Base-by-base conservation (phyloP, 1,284 basidiomycete genomes). In the Abortiporus biennis region DNA sequence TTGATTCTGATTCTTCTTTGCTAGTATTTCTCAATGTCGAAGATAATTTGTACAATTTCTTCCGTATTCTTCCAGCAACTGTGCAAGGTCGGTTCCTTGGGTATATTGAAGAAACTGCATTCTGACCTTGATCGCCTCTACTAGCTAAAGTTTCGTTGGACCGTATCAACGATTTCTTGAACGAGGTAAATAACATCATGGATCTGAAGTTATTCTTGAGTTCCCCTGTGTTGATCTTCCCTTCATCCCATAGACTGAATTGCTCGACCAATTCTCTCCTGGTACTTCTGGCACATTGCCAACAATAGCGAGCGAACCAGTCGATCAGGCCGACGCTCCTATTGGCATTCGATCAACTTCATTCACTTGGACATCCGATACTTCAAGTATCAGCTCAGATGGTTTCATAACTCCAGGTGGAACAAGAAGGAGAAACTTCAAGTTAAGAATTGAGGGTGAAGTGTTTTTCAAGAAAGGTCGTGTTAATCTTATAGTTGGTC, bases 401-500 rank as follows among this genome's bases (percentile, higher is more conserved):
- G 56, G 52, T 4, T 39, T 52, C 3, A 21, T 52, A 19, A 64
- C 61, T 1, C 62, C 61, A 0, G 52, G 52, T 13, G 33, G 32
- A 1, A 42, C 39, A 1, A 54, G 48, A 1, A 49, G 50, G 5
- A 56, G 66, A 15, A 66, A 65, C 41, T 81, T 80, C 61, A 60
- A 56, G 5, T 65, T 83, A 8, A 55, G 55, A 0, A 62, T 81
- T 16, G 68, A 74, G 1, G 66, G 61, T 15, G 76, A 82, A 47
- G 54, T 85, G 12, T 54, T 66, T 4, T 85, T 86, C 63, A 69
- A 72, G 46, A 68, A 67, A 29, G 74, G 75, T 6, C 64, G 68
- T 49, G 59, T 85, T 50, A 84, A 82, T 53, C 58, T 86, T 25
- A 69, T 86, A 44, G 67, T 81, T 23, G 84, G 84, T 15, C 75